Evolutionary conservation across 2,329 filamentous ascomycete genomes (phyloP), one percentile per base, ranked within the genome.

Genomic region (Calycina herbarum): DNA sequence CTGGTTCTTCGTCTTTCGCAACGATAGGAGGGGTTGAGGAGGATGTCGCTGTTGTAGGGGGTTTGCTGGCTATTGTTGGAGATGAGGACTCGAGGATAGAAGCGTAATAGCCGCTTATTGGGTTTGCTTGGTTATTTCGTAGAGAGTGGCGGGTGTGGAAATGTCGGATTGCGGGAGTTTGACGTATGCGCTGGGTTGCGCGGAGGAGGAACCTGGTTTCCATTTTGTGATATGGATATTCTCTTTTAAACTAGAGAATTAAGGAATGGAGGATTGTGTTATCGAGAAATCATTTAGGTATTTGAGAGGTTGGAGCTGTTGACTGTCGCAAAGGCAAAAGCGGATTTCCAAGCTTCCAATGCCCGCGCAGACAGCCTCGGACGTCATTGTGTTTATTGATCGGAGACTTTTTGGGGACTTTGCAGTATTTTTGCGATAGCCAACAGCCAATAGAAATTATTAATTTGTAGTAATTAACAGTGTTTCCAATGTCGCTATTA

Each of bases 101-200:
- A 69, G 86, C 81, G 76, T 89, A 89, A 77, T 86, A 89, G 45
- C 78, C 75, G 0, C 86, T 86, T 0, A 87, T 78, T 0, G 86
- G 85, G 17, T 78, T 77, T n/a, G 69, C 73, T 70, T 77, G 64
- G 62, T 70, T 72, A 60, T n/a, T 61, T 51, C 61, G 64, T 42
- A 67, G 66, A 45, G 64, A 13, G 35, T 67, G 42, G 27, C 64
- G 63, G 59, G 40, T 59, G 38, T 66, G 70, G 15, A 69, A 31
- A 40, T 61, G 63, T 51, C 67, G 69, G 59, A 67, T 5, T 42
- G 60, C 64, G 8, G 66, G 20, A 20, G 61, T 33, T 33, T 33
- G 33, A 68, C 64, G 70, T 2, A 72, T 38, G 60, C 70, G 71
- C 54, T 68, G 68, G 13, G 66, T 65, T 58, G 67, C 38, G 62